Percentiles rank a stretch among this genome's conserved stretches.
These are phyloP conservation scores for Massariosphaeria phaeospora DNA, from an alignment of 495 filamentous ascomycete genomes.

Conservation along the genomic window DNA sequence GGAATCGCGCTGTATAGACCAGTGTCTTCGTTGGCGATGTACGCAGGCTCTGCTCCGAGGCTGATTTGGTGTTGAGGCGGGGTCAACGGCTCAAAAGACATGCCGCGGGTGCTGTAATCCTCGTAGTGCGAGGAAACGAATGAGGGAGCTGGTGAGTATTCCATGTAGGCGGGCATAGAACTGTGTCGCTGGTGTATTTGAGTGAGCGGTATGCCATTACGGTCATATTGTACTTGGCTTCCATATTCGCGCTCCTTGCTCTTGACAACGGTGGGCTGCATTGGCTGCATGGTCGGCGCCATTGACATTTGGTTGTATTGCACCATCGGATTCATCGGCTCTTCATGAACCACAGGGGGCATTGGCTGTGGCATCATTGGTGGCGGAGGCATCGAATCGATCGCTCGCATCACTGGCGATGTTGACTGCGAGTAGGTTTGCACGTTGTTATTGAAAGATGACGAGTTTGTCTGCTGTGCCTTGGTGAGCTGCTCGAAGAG, in stretches of 20 bases:
- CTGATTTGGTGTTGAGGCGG: conserved; percentile 82
- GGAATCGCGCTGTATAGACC: conserved; percentile 92
- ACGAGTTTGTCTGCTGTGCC: conserved; percentile 95
- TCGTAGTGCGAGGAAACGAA: conserved; percentile 96
- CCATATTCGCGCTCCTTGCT: conserved; percentile 61
- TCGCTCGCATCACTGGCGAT: conserved; percentile 80
- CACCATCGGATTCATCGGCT: conserved; percentile 63
- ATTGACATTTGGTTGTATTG: conserved; percentile 46
- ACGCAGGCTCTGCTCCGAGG: conserved; percentile 80
- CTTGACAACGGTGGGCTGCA: conserved; percentile 67
- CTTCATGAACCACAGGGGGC: conserved; percentile 69
- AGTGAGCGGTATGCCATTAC: conserved; percentile 77
- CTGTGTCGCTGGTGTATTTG: conserved; percentile 85
- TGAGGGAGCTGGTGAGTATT: conserved; percentile 95
- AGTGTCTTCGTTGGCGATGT: conserved; percentile 95
- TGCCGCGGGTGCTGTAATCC: conserved; percentile 92
- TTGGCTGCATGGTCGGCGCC: conserved; percentile 49
- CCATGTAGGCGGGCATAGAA: conserved; percentile 95
- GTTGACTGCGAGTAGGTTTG: conserved; percentile 64
- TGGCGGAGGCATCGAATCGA: conserved; percentile 82
- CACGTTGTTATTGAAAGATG: conserved; percentile 77
- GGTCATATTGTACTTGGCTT: conserved; percentile 71
- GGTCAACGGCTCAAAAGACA: conserved; percentile 94
- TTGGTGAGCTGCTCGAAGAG: conserved; percentile 99
- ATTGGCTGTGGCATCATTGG: conserved; percentile 68